Conservation (phyloP, 441 rosid species). For the Erodium chrysanthum region DNA sequence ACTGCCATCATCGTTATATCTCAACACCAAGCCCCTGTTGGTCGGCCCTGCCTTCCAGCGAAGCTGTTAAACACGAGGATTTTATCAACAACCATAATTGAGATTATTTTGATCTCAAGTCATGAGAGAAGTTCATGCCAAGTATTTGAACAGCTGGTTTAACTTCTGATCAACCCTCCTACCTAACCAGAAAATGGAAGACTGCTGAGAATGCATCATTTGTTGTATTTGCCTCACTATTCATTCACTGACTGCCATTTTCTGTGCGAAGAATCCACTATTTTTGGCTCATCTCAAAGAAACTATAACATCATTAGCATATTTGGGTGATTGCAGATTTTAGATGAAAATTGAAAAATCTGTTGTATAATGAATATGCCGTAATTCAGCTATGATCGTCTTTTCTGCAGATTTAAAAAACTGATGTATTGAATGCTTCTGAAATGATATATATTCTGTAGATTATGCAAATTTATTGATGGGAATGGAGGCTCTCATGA, state of each 20-base stretch:
- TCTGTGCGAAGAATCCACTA: neutral
- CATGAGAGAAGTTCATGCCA: neutral
- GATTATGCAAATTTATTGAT: constrained; percentile 63
- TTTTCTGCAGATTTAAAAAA: neutral
- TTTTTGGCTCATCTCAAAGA: neutral
- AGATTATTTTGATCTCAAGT: neutral
- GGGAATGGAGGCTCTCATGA: constrained; percentile 45
- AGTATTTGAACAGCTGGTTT: neutral
- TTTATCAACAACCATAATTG: neutral
- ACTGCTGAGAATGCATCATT: neutral
- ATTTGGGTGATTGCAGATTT: neutral
- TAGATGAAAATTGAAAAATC: neutral
- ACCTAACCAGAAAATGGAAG: neutral
- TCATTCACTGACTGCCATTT: neutral
- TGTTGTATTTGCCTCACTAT: neutral
- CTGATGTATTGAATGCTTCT: constrained; percentile 1
- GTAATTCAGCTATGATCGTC: neutral
- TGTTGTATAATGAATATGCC: neutral
- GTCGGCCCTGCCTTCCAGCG: neutral
- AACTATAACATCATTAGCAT: neutral
- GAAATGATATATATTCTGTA: constrained; percentile 26
- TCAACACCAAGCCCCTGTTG: neutral
- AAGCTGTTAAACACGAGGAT: neutral
- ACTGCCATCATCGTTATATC: neutral
- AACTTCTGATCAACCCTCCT: neutral